Conservation (phyloP, 768 basidiomycete species). For the Leccinellum albellum region DNA sequence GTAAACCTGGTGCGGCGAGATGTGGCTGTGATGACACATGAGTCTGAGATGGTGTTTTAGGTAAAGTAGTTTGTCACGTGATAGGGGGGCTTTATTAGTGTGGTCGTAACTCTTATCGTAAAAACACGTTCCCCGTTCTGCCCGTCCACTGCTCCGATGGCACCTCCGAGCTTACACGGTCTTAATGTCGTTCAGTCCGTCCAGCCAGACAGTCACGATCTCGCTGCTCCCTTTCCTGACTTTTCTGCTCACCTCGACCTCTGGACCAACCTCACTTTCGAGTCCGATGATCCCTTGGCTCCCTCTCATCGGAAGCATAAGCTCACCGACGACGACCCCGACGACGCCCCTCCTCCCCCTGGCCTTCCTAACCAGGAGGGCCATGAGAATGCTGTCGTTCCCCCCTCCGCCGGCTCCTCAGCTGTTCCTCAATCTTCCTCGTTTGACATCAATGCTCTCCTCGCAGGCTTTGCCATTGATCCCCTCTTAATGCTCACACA, state of each 20-base stretch:
- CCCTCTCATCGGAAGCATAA: constrained; percentile 31
- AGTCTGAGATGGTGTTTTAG: constrained; percentile 59
- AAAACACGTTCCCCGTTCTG: neutral
- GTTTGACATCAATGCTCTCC: constrained; percentile 41
- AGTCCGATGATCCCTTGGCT: constrained; percentile 65
- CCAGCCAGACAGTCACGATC: constrained; percentile 45
- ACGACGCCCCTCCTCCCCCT: constrained; percentile 22
- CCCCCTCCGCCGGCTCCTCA: constrained; percentile 37
- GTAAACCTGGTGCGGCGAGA: constrained; percentile 73
- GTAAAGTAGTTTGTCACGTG: constrained; percentile 8
- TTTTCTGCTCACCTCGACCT: constrained; percentile 74
- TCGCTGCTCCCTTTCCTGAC: constrained; percentile 66
- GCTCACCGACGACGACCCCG: constrained; percentile 28
- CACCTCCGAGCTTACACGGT: constrained; percentile 65
- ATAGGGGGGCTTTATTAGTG: constrained; percentile 4
- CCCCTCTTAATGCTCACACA: constrained; percentile 37
- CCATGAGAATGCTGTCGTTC: constrained; percentile 53
- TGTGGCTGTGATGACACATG: constrained; percentile 80
- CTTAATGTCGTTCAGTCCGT: constrained; percentile 73
- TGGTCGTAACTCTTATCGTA: constrained; percentile 9
- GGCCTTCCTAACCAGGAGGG: constrained; percentile 45
- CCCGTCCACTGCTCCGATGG: constrained; percentile 36
- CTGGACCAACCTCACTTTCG: constrained; percentile 81
- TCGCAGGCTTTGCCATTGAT: constrained; percentile 39
- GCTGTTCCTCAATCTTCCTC: constrained; percentile 33